Evolutionary conservation across 2,329 filamentous ascomycete genomes (phyloP).

Genomic region (Paraphoma sp.): DNA sequence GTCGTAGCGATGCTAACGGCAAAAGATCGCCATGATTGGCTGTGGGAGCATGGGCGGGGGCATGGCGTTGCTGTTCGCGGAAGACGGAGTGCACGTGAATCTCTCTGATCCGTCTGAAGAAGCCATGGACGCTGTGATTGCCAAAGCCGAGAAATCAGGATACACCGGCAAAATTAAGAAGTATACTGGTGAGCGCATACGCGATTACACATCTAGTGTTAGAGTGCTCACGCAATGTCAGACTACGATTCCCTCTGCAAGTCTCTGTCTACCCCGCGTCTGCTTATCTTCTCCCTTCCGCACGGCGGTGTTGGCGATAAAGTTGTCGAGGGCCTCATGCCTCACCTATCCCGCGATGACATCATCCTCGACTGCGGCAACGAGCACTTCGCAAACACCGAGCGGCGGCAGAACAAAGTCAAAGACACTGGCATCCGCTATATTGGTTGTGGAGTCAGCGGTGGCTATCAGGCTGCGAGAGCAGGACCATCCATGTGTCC

Average conservation of each 20-base stretch:
- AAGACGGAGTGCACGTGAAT: conserved; percentile 62
- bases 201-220: background rate
- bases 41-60: conserved; percentile 67
- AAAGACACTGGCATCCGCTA: conserved; percentile 66
- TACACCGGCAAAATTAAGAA: conserved; percentile 49
- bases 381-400: conserved; percentile 70
- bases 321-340: conserved; percentile 55
- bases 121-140: conserved; percentile 54
- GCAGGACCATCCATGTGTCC: conserved; percentile 72
- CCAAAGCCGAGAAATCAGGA: conserved; percentile 49
- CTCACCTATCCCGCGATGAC: conserved; percentile 64
- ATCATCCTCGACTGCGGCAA: conserved; percentile 74
- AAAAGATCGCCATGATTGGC: conserved; percentile 63
- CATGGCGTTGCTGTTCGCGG: conserved; percentile 65
- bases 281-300: conserved; percentile 62
- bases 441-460: conserved; percentile 72
- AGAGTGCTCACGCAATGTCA: conserved; percentile 26
- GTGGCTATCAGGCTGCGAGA: conserved; percentile 72
- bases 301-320: conserved; percentile 57
- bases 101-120: conserved; percentile 61
- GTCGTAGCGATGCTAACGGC: conserved; percentile 5
- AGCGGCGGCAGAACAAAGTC: conserved; percentile 66
- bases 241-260: conserved; percentile 60
- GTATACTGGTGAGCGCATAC: conserved; percentile 36
- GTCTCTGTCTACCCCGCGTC: conserved; percentile 55